Evolutionary conservation across 208 protist species (phyloP), one percentile per base, ranked within the genome.

Genomic region (Crithidia sp.): DNA sequence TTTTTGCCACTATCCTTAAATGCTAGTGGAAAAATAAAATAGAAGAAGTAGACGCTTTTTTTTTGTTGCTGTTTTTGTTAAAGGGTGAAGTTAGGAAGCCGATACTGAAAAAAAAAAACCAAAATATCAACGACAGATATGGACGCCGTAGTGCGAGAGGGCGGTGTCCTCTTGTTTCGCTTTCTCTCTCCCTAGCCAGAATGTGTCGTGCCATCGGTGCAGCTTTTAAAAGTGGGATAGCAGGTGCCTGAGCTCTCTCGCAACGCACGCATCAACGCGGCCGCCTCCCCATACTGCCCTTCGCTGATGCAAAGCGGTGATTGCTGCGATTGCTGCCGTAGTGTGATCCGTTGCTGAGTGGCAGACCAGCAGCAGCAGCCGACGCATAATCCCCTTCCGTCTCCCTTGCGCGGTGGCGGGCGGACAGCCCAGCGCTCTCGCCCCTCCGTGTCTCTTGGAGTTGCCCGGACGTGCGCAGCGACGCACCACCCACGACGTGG

Each of bases 401-500:
- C 9, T 49, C 12, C 9, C 45, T 2, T 49, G 45, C 12, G 45
- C 45, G 7, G 45, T 14, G 7, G 45, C 45, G 12, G 9, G 45
- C 45, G 2, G 9, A 13, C 45, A 13, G 12, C 16, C 12, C 50
- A 19, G 44, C 60, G 54, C 45, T 54, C 7, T 54, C 45, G 4
- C 60, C 44, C 10, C 14, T 19, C 2, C 28, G 6, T 41, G 14
- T n/a, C 5, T 36, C 64, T 7, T 8, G 16, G 16, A 59, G 40
- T n/a, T 59, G 49, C 10, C 64, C 64, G 7, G 64, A 69, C n/a
- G 52, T 52, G 8, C 57, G 54, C 19, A 49, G 64, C 40, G 64
- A 45, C 37, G 9, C 12, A 14, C 64, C 49, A 40, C 8, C 39
- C 6, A 49, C 8, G 13, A 69, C 64, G 5, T 45, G 49, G 2